Evolutionary conservation across 78 protist genomes (phyloP), one percentile per base, ranked within the genome.

Genomic region (Dictyostelium capitatum): DNA sequence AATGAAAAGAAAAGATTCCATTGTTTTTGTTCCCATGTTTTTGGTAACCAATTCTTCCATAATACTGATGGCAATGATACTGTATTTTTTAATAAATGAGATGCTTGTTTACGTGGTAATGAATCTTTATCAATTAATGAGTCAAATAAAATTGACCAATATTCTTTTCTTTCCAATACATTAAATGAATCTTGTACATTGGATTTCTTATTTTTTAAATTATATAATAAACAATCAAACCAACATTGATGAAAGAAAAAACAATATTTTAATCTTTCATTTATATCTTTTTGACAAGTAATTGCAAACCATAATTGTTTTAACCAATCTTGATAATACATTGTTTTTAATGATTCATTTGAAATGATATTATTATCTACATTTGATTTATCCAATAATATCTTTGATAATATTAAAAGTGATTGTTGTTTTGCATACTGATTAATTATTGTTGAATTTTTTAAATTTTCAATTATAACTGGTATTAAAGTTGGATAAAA

Each of bases 21-120:
- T 87, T 87, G 83, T 25, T 74, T 87, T 46, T 53, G 17, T 19
- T 74, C 67, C 82, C 80, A 87, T 30, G 11, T 6, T 46, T 30
- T 17, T 43, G 93, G 93, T 20, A 87, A 14, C 1, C 25, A 23
- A 17, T 48, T 5, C n/a, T 74, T 67, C 93, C 93, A 87, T 28
- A 56, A 20, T 10, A 7, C 7, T 10, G 47, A n/a, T 59, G 84
- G 80, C 20, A 87, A 25, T 50, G 84, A 28, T 17, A 87, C 70
- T 4, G 70, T 57, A n/a, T 32, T 47, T 23, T 87, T 87, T 37
- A 87, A 77, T 4, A 87, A 37, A 64, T 87, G 84, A 28, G 78
- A 43, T 51, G 77, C 72, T 28, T 87, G 93, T 65, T 87, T 87
- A 30, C 93, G 46, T 28, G 93, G 83, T 47, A 87, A 72, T 41